Evolutionary conservation across 2,329 filamentous ascomycete genomes (phyloP).

Genomic region (Pyricularia sp.): DNA sequence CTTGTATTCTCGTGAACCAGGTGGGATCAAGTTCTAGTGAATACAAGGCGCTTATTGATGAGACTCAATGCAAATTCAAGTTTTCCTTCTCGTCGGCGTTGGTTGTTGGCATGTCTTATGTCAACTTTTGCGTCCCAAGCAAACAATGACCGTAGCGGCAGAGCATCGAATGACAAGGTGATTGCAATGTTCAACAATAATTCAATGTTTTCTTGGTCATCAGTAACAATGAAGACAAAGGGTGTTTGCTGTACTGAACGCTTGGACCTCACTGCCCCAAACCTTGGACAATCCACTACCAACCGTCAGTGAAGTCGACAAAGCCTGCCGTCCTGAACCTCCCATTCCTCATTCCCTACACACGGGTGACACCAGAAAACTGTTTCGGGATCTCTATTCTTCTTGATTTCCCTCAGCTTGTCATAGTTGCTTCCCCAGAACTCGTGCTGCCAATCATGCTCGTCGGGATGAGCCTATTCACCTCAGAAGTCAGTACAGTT

Average conservation of each 20-base stretch:
- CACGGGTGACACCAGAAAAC: conserved; percentile 4
- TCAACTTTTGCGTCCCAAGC: not conserved
- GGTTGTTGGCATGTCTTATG: not conserved
- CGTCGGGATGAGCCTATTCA: conserved; percentile 1
- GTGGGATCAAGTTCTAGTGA: not conserved
- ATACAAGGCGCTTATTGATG: not conserved
- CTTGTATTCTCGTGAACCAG: not conserved
- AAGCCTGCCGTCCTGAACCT: not conserved
- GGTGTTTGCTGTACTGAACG: not conserved
- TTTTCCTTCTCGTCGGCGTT: not conserved
- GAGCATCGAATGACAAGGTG: not conserved
- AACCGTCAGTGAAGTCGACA: not conserved
- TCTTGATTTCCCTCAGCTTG: conserved; percentile 1
- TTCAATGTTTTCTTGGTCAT: not conserved
- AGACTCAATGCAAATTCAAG: not conserved
- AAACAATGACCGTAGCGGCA: not conserved
- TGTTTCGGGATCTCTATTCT: not conserved
- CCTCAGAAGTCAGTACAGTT: not conserved
- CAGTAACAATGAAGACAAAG: not conserved
- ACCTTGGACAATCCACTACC: not conserved
- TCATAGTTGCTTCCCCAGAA: conserved; percentile 4
- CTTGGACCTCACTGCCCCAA: not conserved
- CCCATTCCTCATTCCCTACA: conserved; percentile 4
- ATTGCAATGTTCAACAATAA: not conserved
- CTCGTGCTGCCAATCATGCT: conserved; percentile 2